A percentile compares a stretch with the other conserved stretches of the same genome.
These are phyloP conservation scores for Staphylotrichum longicolle DNA, from an alignment of 495 filamentous ascomycete species.

Conservation along the genomic window DNA sequence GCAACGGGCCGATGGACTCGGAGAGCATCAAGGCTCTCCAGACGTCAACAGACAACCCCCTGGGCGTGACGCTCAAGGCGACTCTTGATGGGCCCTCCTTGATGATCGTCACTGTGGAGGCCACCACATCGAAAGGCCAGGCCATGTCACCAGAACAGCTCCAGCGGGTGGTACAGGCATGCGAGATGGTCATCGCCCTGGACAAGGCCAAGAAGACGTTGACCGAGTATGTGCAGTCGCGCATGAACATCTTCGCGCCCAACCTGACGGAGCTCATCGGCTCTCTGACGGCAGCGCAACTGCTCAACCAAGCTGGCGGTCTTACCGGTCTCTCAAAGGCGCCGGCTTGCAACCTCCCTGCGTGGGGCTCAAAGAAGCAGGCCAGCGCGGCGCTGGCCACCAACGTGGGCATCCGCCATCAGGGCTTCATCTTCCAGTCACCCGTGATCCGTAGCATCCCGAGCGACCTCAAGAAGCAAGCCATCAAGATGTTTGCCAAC, in stretches of 20 bases:
- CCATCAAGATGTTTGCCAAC: conserved; percentile 90
- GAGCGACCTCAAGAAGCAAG: conserved; percentile 84
- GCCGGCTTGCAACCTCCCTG: conserved; percentile 86
- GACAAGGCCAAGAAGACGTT: conserved; percentile 84
- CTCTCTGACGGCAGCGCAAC: conserved; percentile 90
- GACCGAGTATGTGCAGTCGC: conserved; percentile 94
- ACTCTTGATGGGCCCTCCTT: conserved; percentile 84
- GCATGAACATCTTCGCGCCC: conserved; percentile 93
- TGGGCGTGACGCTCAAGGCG: conserved; percentile 68
- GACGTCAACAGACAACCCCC: conserved; percentile 69
- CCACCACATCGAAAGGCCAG: conserved; percentile 79
- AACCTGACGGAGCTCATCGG: conserved; percentile 93
- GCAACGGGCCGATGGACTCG: conserved; percentile 88
- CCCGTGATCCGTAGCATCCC: conserved; percentile 81
- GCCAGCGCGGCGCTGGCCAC: conserved; percentile 85
- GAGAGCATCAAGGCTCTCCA: conserved; percentile 72
- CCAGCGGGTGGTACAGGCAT: conserved; percentile 69
- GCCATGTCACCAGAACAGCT: conserved; percentile 74
- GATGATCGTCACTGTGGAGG: conserved; percentile 96
- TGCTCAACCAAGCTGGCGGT: conserved; percentile 90
- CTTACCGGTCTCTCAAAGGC: conserved; percentile 85
- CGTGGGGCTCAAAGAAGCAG: conserved; percentile 84
- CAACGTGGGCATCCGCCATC: conserved; percentile 85
- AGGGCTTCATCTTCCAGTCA: conserved; percentile 92
- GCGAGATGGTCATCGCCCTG: conserved; percentile 80